A percentile compares a stretch with the other conserved stretches of the same genome.
Conservation (phyloP, 768 basidiomycete species). For the Phanerodontia chrysosporium region DNA sequence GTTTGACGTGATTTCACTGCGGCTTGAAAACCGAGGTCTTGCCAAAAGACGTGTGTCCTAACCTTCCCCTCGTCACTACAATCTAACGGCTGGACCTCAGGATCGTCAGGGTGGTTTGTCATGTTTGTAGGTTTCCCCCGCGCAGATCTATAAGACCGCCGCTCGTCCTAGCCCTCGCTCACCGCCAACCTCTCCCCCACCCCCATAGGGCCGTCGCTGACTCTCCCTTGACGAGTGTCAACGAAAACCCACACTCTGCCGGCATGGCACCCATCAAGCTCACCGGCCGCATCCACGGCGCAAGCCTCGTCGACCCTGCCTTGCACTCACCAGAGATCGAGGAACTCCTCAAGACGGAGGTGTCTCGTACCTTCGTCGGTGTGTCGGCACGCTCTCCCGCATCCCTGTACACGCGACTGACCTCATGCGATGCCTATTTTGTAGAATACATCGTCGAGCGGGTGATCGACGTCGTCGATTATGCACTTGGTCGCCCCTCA, state of each 20-base stretch:
- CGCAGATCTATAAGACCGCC: conserved; percentile 9
- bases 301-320: conserved; percentile 58
- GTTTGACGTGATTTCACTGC: conserved; percentile 10
- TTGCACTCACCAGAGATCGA: conserved; percentile 62
- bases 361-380: conserved; percentile 62
- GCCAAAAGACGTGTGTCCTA: conserved; percentile 11
- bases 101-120: conserved; percentile 6
- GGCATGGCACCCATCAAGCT: conserved; percentile 11
- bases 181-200: conserved; percentile 26
- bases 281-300: conserved; percentile 37
- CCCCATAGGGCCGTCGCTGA: conserved; percentile 20
- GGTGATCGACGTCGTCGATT: conserved; percentile 71
- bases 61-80: conserved; percentile 5
- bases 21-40: conserved; percentile 13
- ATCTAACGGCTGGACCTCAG: conserved; percentile 3
- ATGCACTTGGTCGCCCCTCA: conserved; percentile 62
- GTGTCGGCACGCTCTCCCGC: conserved; percentile 24
- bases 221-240: neutral
- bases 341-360: conserved; percentile 62
- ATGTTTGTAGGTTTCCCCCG: conserved; percentile 7
- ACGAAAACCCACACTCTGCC: conserved; percentile 8
- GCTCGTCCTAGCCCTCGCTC: conserved; percentile 6
- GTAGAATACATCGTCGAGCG: conserved; percentile 67
- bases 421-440: conserved; percentile 2
- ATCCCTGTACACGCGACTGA: conserved; percentile 1